Evolutionary conservation across 2,329 filamentous ascomycete genomes (phyloP).

Genomic region (Paracoccidioides brasiliensis): DNA sequence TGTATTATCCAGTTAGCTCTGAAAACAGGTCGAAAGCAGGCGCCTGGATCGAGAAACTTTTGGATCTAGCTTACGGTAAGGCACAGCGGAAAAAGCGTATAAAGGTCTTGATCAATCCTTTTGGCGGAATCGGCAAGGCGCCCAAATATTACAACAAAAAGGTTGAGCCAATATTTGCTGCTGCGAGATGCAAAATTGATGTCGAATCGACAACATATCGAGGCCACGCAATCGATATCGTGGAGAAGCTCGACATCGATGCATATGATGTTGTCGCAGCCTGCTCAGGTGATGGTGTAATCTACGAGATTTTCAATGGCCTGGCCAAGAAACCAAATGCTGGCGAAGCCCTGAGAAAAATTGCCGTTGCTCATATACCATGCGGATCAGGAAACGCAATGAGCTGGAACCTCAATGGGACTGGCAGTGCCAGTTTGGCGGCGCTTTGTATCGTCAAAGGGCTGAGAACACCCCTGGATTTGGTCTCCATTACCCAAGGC

Average conservation of each 20-base stretch:
- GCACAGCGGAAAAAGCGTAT: slow-evolving; percentile 60
- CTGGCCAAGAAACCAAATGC: slow-evolving; percentile 67
- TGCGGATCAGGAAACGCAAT: slow-evolving; percentile 92
- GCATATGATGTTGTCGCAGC: slow-evolving; percentile 75
- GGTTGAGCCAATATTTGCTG: slow-evolving; percentile 69
- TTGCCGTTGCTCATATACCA: slow-evolving; percentile 77
- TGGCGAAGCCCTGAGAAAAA: slow-evolving; percentile 54
- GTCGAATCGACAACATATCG: slow-evolving; percentile 56
- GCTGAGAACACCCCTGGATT: slow-evolving; percentile 66
- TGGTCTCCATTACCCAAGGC: slow-evolving; percentile 79
- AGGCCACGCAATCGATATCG: slow-evolving; percentile 69
- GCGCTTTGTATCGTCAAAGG: slow-evolving; percentile 81
- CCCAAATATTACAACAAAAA: slow-evolving; percentile 59
- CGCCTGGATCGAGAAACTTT: slow-evolving; percentile 50
- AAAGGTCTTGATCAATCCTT: slow-evolving; percentile 83
- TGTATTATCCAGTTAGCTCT: slow-evolving; percentile 49
- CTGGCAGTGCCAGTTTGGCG: slow-evolving; percentile 58
- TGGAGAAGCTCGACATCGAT: slow-evolving; percentile 60
- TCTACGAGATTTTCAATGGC: slow-evolving; percentile 91
- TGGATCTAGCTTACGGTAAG: slow-evolving; percentile 57
- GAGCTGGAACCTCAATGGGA: slow-evolving; percentile 79
- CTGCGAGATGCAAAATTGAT: slow-evolving; percentile 65
- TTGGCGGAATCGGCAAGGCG: slow-evolving; percentile 70
- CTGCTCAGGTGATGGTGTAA: slow-evolving; percentile 83
- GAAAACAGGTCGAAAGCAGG: slow-evolving; percentile 38